Base-by-base conservation (phyloP, 2,329 filamentous ascomycete genomes). In the Ascochyta viciae-villosae region DNA sequence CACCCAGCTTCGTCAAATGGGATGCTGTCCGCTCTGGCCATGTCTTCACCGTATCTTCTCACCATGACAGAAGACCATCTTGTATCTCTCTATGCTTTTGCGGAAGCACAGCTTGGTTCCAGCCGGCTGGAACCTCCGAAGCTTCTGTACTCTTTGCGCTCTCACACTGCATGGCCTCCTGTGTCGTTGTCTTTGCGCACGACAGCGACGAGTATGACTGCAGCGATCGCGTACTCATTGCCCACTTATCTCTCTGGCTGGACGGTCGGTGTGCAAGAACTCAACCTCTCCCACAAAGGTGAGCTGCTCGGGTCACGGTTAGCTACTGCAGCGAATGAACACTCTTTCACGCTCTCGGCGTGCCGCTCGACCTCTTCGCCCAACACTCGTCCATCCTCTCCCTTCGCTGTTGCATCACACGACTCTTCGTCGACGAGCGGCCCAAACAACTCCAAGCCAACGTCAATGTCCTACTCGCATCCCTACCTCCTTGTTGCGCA, bases 181-280 rank as follows among this genome's bases (percentile, higher is more conserved):
- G 79, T 96, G 9, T 91, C 92, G 0, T 78, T 96, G n/a, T 94
- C 91, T 0, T 85, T 98, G 34, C 86, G 92, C n/a, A 84, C 82
- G 24, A 86, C 86, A 13, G 73, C 84, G 0, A 78, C 80, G 3
- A 85, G 84, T 10, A 85, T 91, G 16, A 84, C 92, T n/a, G 89
- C 91, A 2, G 92, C 91, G 0, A 90, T 97, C 56, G 93, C 91
- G 1, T 97, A 96, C 73, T 90, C 91, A 0, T 87, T 96, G 62
- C 87, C 89, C 15, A 89, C 90, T 2, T 86, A 87, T 64, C 81
- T 88, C 3, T 87, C 87, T 39, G 92, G 92, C 26, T 97, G 93
- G 91, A 92, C 90, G 7, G 84, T 96, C 15, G 93, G 92, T 2
- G 85, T 98, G n/a, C 94, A 98, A 74, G 94, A 97, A 74, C 80